A percentile compares a stretch with the other conserved stretches of the same genome.
Conservation (phyloP, 192 early-diverging fungal species). For the Phlyctochytrium planicorne region DNA sequence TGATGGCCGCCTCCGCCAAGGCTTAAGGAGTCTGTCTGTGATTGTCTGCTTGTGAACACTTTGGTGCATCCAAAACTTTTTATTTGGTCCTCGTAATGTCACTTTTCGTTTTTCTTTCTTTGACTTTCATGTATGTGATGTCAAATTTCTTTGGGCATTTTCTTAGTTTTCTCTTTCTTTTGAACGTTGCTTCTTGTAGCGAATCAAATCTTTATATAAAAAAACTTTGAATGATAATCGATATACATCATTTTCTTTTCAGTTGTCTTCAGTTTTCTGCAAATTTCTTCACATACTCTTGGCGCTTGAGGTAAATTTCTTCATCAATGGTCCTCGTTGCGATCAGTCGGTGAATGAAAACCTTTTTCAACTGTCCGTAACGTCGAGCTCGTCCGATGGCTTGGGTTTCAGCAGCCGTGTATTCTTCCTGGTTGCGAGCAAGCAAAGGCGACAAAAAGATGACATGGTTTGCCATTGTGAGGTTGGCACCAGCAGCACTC, state of each 20-base stretch:
- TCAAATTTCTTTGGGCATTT: too few species aligned
- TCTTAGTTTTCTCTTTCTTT: too few species aligned
- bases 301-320: slow-evolving; percentile 31
- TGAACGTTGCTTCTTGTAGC: too few species aligned
- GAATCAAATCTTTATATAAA: too few species aligned
- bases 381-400: slow-evolving; percentile 45
- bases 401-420: slow-evolving; percentile 39
- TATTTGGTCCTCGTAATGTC: too few species aligned
- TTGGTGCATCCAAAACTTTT: too few species aligned
- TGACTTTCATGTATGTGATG: too few species aligned
- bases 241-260: too few species aligned
- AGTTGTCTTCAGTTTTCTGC: background rate
- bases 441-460: slow-evolving; percentile 43
- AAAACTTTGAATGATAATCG: too few species aligned
- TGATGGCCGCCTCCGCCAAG: slow-evolving; percentile 6
- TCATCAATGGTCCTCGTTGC: slow-evolving; percentile 39
- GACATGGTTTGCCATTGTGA: slow-evolving; percentile 47
- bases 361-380: slow-evolving; percentile 46
- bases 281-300: slow-evolving; percentile 6
- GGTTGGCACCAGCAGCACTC: slow-evolving; percentile 45
- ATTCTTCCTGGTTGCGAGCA: slow-evolving; percentile 30
- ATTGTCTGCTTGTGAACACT: background rate
- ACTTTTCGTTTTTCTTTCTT: too few species aligned
- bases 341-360: slow-evolving; percentile 37
- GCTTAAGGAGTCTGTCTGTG: background rate